Percentiles rank a stretch among this genome's conserved stretches.
Conservation (phyloP, 495 filamentous ascomycete species). For the Xylaria nigripes region DNA sequence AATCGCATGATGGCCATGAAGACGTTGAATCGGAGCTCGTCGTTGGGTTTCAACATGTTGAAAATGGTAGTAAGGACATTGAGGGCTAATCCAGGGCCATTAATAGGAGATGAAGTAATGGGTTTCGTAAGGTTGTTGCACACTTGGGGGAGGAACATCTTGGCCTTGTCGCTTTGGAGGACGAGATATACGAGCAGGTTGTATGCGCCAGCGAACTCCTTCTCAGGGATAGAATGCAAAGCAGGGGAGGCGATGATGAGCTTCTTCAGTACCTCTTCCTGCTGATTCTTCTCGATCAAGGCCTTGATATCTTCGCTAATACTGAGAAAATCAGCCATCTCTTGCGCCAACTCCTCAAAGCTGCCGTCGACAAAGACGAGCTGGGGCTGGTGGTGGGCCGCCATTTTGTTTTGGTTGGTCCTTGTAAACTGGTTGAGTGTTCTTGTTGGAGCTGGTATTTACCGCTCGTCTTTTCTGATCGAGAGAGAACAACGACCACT, state of each 20-base stretch:
- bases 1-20: constrained; percentile 76
- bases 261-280: constrained; percentile 82
- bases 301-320: constrained; percentile 61
- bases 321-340: constrained; percentile 78
- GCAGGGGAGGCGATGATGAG: constrained; percentile 63
- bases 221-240: constrained; percentile 80
- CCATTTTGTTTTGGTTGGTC: constrained; percentile 6
- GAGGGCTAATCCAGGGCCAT: constrained; percentile 76
- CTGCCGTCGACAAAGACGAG: constrained; percentile 79
- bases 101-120: constrained; percentile 71
- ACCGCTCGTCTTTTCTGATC: background rate
- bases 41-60: constrained; percentile 74
- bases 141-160: constrained; percentile 76
- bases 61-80: constrained; percentile 89
- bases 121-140: constrained; percentile 83
- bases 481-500: constrained; percentile 1
- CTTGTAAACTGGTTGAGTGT: background rate
- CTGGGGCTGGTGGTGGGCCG: constrained; percentile 27
- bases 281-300: constrained; percentile 60
- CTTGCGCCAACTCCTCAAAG: constrained; percentile 80
- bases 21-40: constrained; percentile 79
- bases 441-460: background rate
- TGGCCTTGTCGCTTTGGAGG: constrained; percentile 69
- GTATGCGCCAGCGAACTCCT: constrained; percentile 90
- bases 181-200: constrained; percentile 93